These are phyloP conservation scores for Xylaria longipes DNA, from an alignment of 495 filamentous ascomycete genomes.

Conservation along the genomic window DNA sequence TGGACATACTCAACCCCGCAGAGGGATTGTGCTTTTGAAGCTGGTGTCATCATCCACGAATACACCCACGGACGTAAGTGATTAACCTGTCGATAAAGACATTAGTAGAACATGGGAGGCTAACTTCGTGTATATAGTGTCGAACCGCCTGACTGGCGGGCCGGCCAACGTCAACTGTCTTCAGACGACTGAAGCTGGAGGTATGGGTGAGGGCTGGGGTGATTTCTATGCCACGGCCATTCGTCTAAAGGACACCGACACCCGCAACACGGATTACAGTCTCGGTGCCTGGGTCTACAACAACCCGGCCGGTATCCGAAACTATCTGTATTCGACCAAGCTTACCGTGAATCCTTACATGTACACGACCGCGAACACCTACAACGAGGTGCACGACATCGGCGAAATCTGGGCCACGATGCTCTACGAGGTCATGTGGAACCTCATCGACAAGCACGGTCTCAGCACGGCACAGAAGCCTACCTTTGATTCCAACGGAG, in stretches of 20 bases:
- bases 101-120: not conserved
- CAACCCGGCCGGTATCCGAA: slow-evolving; percentile 51
- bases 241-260: slow-evolving; percentile 55
- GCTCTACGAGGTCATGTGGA: slow-evolving; percentile 60
- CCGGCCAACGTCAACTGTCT: slow-evolving; percentile 57
- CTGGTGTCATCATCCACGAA: slow-evolving; percentile 57
- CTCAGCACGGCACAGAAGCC: slow-evolving; percentile 52
- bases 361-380: slow-evolving; percentile 49
- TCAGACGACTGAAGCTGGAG: slow-evolving; percentile 50
- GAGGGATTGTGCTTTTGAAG: slow-evolving; percentile 56
- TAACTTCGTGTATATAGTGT: slow-evolving; percentile 38
- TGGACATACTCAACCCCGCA: slow-evolving; percentile 49
- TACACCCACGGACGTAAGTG: slow-evolving; percentile 50
- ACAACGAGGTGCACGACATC: slow-evolving; percentile 51
- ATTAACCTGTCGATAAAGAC: not conserved
- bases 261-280: slow-evolving; percentile 51
- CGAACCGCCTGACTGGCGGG: slow-evolving; percentile 63
- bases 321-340: slow-evolving; percentile 58
- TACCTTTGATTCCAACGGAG: slow-evolving; percentile 47
- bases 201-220: slow-evolving; percentile 63
- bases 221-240: slow-evolving; percentile 61
- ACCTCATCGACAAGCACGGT: slow-evolving; percentile 59
- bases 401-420: slow-evolving; percentile 61
- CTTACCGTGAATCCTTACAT: slow-evolving; percentile 53
- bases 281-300: slow-evolving; percentile 55